Conservation (phyloP, 2,329 filamentous ascomycete genomes). For the Penicillium sp. region DNA sequence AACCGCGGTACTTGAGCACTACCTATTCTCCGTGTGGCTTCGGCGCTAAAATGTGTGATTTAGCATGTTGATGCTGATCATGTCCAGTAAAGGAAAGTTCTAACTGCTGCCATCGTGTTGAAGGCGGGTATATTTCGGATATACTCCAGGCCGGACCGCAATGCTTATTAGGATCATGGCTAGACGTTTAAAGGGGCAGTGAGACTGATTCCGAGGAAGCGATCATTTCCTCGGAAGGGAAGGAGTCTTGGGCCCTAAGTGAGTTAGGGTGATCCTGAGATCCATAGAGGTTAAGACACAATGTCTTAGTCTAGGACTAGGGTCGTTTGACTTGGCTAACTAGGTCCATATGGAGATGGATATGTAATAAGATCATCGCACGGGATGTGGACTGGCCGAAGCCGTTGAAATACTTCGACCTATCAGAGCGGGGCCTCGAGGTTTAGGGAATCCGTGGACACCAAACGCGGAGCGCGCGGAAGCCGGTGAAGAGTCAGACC, state of each 20-base stretch:
- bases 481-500: slow-evolving; percentile 55
- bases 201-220: neutral
- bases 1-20: no score
- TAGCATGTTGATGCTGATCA: neutral
- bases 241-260: neutral
- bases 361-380: slow-evolving; percentile 46
- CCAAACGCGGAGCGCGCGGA: slow-evolving; percentile 40
- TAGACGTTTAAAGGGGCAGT: neutral
- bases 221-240: slow-evolving; percentile 2
- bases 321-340: neutral
- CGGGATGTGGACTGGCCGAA: slow-evolving; percentile 58
- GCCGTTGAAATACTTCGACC: slow-evolving; percentile 55
- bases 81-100: neutral
- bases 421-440: slow-evolving; percentile 48
- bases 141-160: slow-evolving; percentile 2
- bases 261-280: no score
- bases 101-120: neutral
- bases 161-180: slow-evolving; percentile 5
- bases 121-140: no score
- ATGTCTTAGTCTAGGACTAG: neutral
- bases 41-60: no score
- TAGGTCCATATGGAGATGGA: no score
- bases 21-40: no score
- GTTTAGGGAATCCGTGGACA: slow-evolving; percentile 31
- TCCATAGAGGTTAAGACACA: neutral